phyloP scores from a whole-genome alignment of 1,284 basidiomycete genomes.

The Malassezia yamatoensis region DNA sequence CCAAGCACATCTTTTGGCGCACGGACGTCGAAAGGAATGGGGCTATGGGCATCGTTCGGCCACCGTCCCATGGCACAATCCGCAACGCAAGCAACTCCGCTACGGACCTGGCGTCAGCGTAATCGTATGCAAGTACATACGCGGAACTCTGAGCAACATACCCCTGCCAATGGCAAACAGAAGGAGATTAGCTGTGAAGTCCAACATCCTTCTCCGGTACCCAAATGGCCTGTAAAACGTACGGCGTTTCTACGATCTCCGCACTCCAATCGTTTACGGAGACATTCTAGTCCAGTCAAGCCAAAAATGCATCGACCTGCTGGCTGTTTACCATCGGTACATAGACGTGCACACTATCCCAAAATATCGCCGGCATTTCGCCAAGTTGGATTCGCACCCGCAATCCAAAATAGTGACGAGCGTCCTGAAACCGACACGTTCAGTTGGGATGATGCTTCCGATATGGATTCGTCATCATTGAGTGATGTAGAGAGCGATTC shows the following conservation, averaged over 20 bases:
- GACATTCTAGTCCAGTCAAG: neutral
- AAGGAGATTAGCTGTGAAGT: too few species aligned
- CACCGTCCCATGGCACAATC: neutral
- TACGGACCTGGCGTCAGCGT: slow-evolving; percentile 3
- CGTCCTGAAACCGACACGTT: neutral
- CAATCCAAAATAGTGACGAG: too few species aligned
- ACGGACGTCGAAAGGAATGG: neutral
- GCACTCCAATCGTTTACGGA: slow-evolving; percentile 10
- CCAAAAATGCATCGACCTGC: neutral
- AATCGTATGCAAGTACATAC: neutral
- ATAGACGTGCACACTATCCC: neutral
- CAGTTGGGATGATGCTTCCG: slow-evolving; percentile 1
- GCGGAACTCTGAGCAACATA: neutral
- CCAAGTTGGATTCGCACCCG: neutral
- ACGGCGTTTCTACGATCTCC: slow-evolving; percentile 7
- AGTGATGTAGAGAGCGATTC: too few species aligned
- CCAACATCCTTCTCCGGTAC: too few species aligned
- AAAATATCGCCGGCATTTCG: neutral
- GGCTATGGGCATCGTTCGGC: neutral
- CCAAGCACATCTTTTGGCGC: neutral
- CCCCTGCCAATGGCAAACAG: too few species aligned
- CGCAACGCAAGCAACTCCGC: neutral
- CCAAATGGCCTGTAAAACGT: too few species aligned
- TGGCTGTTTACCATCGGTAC: neutral
- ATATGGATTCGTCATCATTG: neutral